Base-by-base conservation (phyloP, 2,329 filamentous ascomycete species). In the Ophiostoma piceae region DNA sequence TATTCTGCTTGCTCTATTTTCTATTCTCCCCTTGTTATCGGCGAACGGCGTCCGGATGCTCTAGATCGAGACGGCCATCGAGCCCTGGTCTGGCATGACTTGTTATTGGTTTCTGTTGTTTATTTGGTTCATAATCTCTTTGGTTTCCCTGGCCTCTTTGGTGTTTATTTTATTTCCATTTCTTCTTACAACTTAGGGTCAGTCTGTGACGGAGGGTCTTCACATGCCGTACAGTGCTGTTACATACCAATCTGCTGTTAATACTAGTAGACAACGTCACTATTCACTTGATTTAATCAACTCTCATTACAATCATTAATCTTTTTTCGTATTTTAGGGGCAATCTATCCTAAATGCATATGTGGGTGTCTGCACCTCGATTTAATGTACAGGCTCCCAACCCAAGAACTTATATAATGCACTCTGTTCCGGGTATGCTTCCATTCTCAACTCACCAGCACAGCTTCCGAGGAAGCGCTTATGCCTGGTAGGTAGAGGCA, bases 401-500 rank as follows among this genome's bases (percentile, higher is more conserved):
- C 64, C 66, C 29, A 6, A 54, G 22, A 60, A 37, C 67, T 65
- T 60, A 11, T 51, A 32, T 37, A 62, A 62, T 16, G 57, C 60
- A 64, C 60, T 64, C 35, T 26, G 64, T 66, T 66, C 64, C n/a
- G 64, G 64, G 64, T 66, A 66, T 66, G 64, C 12, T 66, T 26
- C 8, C 37, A 32, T 39, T 47, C 39, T 26, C n/a, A 22, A 26
- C 8, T 66, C 65, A 9, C 39, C 26, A 14, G 39, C 22, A 66
- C 37, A 41, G 57, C 57, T 62, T 62, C n/a, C 14, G 7, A 22
- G 12, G 19, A 66, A 39, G 14, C 68, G 62, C 71, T 68, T 96
- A 98, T 85, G 92, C 95, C 84, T 93, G 91, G 87, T 99, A 99
- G 76, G 94, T 98, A 68, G 94, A 97, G 77, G 95, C 95, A 76